A percentile compares a stretch with the other conserved stretches of the same genome.
Conservation (phyloP, 2,329 filamentous ascomycete species). For the Xylaria sp. region DNA sequence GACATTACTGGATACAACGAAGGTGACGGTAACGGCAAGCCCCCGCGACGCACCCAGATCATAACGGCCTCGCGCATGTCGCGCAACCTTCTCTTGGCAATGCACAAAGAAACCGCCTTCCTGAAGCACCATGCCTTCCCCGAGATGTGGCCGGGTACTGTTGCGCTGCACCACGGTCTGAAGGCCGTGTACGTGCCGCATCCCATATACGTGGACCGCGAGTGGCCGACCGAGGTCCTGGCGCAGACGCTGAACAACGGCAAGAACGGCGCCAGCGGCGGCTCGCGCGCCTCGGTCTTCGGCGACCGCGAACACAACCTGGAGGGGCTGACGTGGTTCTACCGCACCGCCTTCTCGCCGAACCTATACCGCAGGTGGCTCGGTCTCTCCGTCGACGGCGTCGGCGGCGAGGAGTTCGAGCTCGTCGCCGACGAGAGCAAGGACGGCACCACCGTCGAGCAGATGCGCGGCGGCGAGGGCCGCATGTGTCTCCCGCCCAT, state of each 20-base stretch:
- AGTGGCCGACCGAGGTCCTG: constrained; percentile 83
- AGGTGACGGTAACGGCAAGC: constrained; percentile 66
- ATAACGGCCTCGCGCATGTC: constrained; percentile 89
- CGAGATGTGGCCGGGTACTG: constrained; percentile 94
- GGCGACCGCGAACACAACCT: constrained; percentile 92
- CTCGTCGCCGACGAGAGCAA: constrained; percentile 63
- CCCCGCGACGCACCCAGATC: constrained; percentile 83
- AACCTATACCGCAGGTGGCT: constrained; percentile 89
- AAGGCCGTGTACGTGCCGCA: constrained; percentile 66
- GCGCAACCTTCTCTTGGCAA: constrained; percentile 78
- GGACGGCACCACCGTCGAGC: constrained; percentile 58
- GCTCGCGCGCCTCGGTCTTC: constrained; percentile 76
- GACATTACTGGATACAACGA: constrained; percentile 88
- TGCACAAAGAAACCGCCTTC: constrained; percentile 89
- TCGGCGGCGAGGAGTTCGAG: constrained; percentile 82
- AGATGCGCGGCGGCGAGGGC: constrained; percentile 76
- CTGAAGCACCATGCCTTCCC: constrained; percentile 91
- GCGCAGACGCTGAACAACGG: constrained; percentile 84
- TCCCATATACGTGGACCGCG: constrained; percentile 85
- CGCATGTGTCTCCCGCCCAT: constrained; percentile 93
- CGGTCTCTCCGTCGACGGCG: constrained; percentile 80
- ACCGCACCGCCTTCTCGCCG: constrained; percentile 82
- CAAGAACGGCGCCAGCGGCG: constrained; percentile 78
- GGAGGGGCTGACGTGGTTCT: constrained; percentile 89
- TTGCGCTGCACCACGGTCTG: constrained; percentile 78